Evolutionary conservation across 2,329 filamentous ascomycete genomes (phyloP).

Genomic region (Chrysoporthe austroafricana): DNA sequence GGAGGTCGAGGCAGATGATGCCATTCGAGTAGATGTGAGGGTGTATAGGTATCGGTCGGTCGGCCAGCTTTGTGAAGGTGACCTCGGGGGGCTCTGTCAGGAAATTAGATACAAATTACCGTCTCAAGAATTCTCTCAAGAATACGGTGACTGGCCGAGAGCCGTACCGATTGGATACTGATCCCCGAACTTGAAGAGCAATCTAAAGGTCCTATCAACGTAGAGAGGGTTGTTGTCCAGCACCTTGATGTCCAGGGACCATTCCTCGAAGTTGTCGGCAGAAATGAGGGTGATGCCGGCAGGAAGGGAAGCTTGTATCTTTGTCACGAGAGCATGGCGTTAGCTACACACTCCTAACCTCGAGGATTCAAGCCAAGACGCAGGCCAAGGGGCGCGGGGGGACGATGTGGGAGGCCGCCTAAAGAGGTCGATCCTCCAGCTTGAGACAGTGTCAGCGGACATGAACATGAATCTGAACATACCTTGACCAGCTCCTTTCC

Average conservation of each 20-base stretch:
- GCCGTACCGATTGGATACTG: conserved; percentile 87
- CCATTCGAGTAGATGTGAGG: conserved; percentile 98
- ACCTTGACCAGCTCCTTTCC: conserved; percentile 65
- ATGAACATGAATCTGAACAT: conserved; percentile 20
- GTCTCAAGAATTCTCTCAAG: background rate
- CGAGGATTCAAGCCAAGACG: background rate
- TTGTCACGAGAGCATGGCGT: conserved; percentile 4
- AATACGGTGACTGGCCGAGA: conserved; percentile 7
- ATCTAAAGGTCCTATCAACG: conserved; percentile 73
- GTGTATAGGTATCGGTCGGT: conserved; percentile 83
- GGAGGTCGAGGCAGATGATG: conserved; percentile 94
- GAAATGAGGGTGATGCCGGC: conserved; percentile 78
- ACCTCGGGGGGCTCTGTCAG: conserved; percentile 87
- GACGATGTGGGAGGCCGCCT: background rate
- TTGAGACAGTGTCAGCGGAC: background rate
- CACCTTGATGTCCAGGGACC: conserved; percentile 90
- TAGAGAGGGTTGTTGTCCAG: conserved; percentile 92
- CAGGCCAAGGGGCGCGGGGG: background rate
- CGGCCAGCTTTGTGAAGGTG: conserved; percentile 72
- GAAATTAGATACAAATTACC: background rate
- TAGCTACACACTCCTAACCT: conserved; percentile 3
- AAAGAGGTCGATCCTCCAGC: background rate
- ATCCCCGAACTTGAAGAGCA: conserved; percentile 84
- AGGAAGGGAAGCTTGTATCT: conserved; percentile 63
- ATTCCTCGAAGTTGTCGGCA: conserved; percentile 83